Base-by-base conservation (phyloP, 2,329 filamentous ascomycete genomes). In the Phyllosticta citrichinensis region DNA sequence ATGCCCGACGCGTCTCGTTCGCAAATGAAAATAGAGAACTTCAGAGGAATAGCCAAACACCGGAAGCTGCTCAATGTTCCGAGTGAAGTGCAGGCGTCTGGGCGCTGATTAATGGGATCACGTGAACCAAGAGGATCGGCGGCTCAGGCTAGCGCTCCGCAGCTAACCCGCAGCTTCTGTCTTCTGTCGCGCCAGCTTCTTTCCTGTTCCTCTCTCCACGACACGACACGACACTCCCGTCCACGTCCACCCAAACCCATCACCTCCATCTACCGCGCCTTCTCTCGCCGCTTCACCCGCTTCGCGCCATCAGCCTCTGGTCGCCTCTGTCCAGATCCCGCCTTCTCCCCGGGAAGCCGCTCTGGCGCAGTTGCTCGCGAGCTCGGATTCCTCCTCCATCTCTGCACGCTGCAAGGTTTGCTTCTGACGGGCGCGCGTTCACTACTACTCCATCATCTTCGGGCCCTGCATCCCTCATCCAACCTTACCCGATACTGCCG, bases 351-450 rank as follows among this genome's bases (percentile, higher is more conserved):
- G 35, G 47, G 22, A 50, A 62, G 33, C 27, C 53, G 25, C 51
- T 61, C 69, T 69, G 67, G 68, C 65, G 56, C 62, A 68, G 67
- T 69, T 69, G 70, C 65, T 69, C 12, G 40, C 17, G 17, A 47
- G 40, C 40, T 47, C 40, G 40, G 40, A n/a, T 47, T 47, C n/a
- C 33, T 27, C 70, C 61, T 68, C 70, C 22, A 35, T 8, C 52
- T 24, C 20, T 24, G 52, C 55, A 62, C 59, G 52, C 55, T 56
- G 59, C 52, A 61, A 63, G 55, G 62, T 62, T 62, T 62, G 61
- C 56, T 59, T 61, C 27, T 62, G 56, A 50, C 61, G 57, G 60
- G 61, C 56, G 40, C 17, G 54, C 61, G 52, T 62, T 62, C 53
- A 62, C 56, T 62, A 30, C 54, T 30, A 12, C 54, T 20, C 25